phyloP scores from a whole-genome alignment of 257 asterid genomes.

The Coffea canephora region DNA sequence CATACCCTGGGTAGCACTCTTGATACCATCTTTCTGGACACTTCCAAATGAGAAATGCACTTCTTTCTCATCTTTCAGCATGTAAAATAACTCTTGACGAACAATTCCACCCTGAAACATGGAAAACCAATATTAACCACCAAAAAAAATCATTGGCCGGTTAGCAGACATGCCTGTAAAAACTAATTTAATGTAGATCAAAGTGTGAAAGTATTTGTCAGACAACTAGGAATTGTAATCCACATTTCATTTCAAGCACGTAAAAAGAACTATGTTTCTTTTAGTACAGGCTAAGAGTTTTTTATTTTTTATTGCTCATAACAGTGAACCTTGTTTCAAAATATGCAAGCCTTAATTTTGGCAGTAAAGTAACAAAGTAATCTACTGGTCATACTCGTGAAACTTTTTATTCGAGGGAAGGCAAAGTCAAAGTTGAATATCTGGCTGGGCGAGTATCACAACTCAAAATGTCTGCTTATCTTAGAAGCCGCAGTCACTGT shows the following conservation, averaged over 20 bases:
- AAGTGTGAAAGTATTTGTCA: no score
- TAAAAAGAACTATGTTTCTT: background rate
- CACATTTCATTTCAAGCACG: background rate
- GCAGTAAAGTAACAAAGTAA: background rate
- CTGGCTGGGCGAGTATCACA: no score
- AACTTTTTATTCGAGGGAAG: no score
- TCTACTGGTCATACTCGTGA: no score
- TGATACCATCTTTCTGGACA: conserved; percentile 52
- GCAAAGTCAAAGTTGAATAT: no score
- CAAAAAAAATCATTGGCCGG: background rate
- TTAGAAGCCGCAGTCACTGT: no score
- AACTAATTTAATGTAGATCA: background rate
- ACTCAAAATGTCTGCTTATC: no score
- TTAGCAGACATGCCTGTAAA: no score
- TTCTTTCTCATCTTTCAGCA: conserved; percentile 62
- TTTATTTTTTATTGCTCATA: no score
- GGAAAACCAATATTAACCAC: background rate
- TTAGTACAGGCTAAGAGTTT: no score
- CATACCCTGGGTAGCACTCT: conserved; percentile 60
- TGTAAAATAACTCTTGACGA: conserved; percentile 61
- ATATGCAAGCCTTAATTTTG: background rate
- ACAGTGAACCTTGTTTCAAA: no score
- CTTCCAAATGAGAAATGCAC: conserved; percentile 75
- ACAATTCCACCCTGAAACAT: conserved; percentile 61
- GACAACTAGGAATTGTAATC: background rate